Conservation (phyloP, 129 eudicot species). For the Logfia minima region DNA sequence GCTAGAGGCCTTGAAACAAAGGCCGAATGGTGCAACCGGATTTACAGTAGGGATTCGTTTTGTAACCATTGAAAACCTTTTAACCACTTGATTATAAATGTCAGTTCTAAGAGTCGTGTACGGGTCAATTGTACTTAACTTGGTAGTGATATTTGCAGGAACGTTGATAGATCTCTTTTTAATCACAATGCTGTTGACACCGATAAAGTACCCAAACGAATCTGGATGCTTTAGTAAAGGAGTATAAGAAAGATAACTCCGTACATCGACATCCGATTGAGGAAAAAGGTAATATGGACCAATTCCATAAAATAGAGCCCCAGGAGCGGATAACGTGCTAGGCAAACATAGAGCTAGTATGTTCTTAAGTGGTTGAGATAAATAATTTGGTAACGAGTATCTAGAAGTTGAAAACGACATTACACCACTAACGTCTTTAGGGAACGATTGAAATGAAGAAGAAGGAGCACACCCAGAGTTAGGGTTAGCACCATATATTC, state of each 20-base stretch:
- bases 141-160: constrained; percentile 15
- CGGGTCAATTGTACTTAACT: constrained; percentile 44
- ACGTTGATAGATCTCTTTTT: constrained; percentile 19
- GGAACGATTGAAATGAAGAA: constrained; percentile 32
- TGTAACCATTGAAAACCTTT: constrained; percentile 29
- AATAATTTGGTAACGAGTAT: constrained; percentile 38
- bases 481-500: constrained; percentile 1
- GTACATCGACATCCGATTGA: constrained; percentile 25
- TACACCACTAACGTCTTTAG: constrained; percentile 39
- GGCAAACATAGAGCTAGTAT: constrained; percentile 49
- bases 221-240: constrained; percentile 30
- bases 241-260: constrained; percentile 36
- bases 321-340: constrained; percentile 25
- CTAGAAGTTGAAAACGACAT: constrained; percentile 47
- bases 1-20: constrained; percentile 29
- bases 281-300: constrained; percentile 49
- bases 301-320: constrained; percentile 47
- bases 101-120: constrained; percentile 40
- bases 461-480: constrained; percentile 45
- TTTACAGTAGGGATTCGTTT: constrained; percentile 31
- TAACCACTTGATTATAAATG: constrained; percentile 22
- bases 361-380: constrained; percentile 24
- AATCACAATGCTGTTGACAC: constrained; percentile 31
- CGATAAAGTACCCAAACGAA: constrained; percentile 36
- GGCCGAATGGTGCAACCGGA: constrained; percentile 35